These are phyloP conservation scores for Rhynchospora breviuscula DNA, from an alignment of 176 grass and related monocot genomes.

Conservation along the genomic window DNA sequence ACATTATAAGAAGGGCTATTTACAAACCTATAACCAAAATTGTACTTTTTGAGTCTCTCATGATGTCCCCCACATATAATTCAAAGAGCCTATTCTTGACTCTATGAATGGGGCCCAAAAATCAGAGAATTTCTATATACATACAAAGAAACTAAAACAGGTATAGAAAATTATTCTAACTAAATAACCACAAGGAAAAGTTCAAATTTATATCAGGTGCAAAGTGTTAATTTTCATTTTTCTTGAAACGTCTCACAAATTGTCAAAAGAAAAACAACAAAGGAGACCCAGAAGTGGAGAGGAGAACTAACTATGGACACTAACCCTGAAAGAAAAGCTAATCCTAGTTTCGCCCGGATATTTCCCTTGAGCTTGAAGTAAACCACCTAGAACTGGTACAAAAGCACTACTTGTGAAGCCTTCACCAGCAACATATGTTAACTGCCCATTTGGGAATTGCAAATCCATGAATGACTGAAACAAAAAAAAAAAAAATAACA, in stretches of 20 bases:
- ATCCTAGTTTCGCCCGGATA: slow-evolving; percentile 84
- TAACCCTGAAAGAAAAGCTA: slow-evolving; percentile 84
- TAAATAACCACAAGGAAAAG: not conserved
- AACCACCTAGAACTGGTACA: slow-evolving; percentile 68
- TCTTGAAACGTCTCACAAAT: not conserved
- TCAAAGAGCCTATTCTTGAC: not conserved
- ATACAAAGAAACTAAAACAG: not conserved
- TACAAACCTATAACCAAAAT: not conserved
- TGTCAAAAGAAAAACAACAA: not conserved
- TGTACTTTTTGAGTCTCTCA: not conserved
- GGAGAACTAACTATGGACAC: not conserved
- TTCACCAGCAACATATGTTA: slow-evolving; percentile 90
- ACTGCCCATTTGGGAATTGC: slow-evolving; percentile 83
- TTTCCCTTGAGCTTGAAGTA: slow-evolving; percentile 75
- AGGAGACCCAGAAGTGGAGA: not conserved
- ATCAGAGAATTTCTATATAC: not conserved
- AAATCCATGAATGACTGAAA: slow-evolving; percentile 93
- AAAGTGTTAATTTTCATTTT: not conserved
- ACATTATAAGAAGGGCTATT: not conserved
- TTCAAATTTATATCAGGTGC: not conserved
- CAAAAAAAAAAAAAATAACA: slow-evolving; percentile 19
- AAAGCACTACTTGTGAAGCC: slow-evolving; percentile 76
- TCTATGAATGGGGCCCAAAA: not conserved
- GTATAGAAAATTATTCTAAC: not conserved
- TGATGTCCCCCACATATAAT: not conserved